Percentiles rank a stretch among this genome's conserved stretches.
These are phyloP conservation scores for Gastrolobium villosum DNA, from an alignment of 306 rosid species.

Conservation along the genomic window DNA sequence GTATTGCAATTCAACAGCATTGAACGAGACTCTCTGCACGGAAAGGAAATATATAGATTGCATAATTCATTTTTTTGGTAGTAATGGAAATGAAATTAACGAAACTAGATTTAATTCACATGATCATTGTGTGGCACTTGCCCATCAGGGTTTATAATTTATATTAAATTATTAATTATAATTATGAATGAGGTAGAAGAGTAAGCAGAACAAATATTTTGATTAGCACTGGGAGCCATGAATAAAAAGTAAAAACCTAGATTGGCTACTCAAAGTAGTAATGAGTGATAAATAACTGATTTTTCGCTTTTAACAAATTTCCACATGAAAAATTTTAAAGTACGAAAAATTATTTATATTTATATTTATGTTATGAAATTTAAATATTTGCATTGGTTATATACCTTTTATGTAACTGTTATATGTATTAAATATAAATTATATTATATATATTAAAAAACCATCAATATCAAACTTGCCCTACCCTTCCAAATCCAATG, in stretches of 20 bases:
- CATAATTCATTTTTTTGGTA: not conserved
- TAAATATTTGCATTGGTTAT: too few species aligned
- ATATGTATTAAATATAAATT: too few species aligned
- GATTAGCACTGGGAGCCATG: not conserved
- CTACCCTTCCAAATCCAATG: constrained; percentile 93
- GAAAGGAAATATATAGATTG: constrained; percentile 18
- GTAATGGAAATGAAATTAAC: constrained; percentile 33
- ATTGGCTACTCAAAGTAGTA: not conserved
- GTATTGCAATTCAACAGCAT: too few species aligned
- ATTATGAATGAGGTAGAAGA: constrained; percentile 16
- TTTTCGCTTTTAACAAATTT: constrained; percentile 3
- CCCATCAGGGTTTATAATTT: constrained; percentile 6
- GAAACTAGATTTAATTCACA: constrained; percentile 1
- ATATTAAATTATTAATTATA: not conserved
- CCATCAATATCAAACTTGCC: constrained; percentile 82
- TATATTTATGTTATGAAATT: too few species aligned
- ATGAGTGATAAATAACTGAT: not conserved
- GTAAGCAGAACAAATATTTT: constrained; percentile 10
- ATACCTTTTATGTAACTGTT: constrained; percentile 46
- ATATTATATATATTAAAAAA: too few species aligned
- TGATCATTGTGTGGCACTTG: constrained; percentile 23
- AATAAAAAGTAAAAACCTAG: constrained; percentile 7
- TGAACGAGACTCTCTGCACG: not conserved
- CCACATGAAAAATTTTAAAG: too few species aligned
- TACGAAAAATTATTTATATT: too few species aligned